Conservation (phyloP, 2,329 filamentous ascomycete genomes). For the Penicillium sp. region DNA sequence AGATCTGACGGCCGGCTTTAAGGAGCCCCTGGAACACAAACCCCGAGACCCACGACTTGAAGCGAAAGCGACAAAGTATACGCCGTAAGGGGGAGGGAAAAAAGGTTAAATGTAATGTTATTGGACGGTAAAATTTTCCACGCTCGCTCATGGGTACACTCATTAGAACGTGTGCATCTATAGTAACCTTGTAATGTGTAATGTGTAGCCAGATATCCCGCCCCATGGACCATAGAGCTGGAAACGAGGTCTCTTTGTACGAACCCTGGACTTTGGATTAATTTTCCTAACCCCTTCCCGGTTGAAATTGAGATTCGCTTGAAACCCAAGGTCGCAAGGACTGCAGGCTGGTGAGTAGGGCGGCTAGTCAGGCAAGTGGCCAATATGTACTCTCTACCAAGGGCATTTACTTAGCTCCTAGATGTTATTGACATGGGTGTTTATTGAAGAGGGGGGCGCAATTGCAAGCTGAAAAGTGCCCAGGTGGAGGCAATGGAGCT, state of each 20-base stretch:
- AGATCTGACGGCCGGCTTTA: too few relatives aligned
- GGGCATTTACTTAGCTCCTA: background rate
- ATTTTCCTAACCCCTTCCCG: background rate
- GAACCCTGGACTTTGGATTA: background rate
- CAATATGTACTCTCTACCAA: background rate
- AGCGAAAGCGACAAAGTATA: background rate
- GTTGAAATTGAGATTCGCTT: background rate
- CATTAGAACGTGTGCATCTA: background rate
- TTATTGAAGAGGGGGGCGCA: background rate
- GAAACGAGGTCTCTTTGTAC: background rate
- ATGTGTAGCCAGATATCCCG: background rate
- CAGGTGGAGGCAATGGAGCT: background rate
- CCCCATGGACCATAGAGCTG: slow-evolving; percentile 5
- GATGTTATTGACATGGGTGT: background rate
- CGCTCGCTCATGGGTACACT: background rate
- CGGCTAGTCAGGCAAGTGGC: background rate
- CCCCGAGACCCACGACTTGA: background rate
- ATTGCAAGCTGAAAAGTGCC: background rate
- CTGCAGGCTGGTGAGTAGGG: background rate
- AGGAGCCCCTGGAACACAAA: background rate
- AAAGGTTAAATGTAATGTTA: background rate
- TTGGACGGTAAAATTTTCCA: slow-evolving; percentile 1
- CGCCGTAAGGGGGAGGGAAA: background rate
- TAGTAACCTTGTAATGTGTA: background rate
- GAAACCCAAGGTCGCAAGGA: background rate